These are phyloP conservation scores for Penicillium angulare DNA, from an alignment of 495 filamentous ascomycete species.

Conservation along the genomic window DNA sequence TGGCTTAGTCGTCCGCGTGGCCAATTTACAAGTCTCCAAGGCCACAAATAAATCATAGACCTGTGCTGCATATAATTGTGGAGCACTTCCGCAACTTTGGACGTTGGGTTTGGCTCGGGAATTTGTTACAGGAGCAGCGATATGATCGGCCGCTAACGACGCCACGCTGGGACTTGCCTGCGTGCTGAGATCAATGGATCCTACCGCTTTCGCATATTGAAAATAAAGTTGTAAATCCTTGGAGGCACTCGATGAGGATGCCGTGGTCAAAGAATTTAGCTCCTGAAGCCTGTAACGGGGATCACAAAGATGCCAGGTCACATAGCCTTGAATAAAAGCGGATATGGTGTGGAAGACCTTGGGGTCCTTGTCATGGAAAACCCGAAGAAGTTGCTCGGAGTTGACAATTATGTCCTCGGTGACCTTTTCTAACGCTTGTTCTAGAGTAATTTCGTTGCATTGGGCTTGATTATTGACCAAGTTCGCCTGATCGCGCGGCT, in stretches of 20 bases:
- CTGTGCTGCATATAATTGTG: too few relatives aligned
- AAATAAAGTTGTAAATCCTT: neutral
- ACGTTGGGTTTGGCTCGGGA: too few relatives aligned
- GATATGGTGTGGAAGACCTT: neutral
- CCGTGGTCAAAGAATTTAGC: neutral
- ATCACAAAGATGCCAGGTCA: slow-evolving; percentile 1
- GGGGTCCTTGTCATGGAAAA: neutral
- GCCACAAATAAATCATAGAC: too few relatives aligned
- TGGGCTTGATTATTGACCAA: neutral
- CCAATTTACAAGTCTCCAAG: too few relatives aligned
- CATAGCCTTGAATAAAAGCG: neutral
- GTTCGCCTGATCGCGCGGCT: neutral
- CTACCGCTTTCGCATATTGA: neutral
- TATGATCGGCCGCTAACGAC: too few relatives aligned
- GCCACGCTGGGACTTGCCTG: too few relatives aligned
- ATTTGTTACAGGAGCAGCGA: too few relatives aligned
- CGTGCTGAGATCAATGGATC: too few relatives aligned
- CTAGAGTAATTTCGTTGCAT: neutral
- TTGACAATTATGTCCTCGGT: neutral
- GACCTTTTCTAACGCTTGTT: neutral
- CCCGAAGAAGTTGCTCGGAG: neutral
- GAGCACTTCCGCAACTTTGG: too few relatives aligned
- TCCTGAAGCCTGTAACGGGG: neutral
- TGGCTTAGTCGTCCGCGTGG: too few relatives aligned
- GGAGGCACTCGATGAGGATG: too few relatives aligned